Evolutionary conservation across 2,329 filamentous ascomycete species (phyloP).

Genomic region (Endothia cerciana): DNA sequence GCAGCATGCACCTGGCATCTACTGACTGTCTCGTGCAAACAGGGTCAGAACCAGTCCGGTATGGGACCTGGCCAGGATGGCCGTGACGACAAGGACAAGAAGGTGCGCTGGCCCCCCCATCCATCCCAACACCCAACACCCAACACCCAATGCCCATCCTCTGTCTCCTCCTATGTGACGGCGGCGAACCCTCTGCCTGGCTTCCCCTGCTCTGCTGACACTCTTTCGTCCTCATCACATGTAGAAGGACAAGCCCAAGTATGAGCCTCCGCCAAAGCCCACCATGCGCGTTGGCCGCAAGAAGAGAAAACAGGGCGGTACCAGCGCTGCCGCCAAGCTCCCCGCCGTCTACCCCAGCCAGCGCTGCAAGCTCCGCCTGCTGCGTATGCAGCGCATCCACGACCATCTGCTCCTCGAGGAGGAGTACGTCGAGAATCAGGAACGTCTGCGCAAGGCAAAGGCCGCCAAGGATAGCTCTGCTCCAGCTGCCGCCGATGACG

Average conservation of each 20-base stretch:
- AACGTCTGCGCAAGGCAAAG: conserved; percentile 92
- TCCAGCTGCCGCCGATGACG: conserved; percentile 71
- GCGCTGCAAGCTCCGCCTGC: conserved; percentile 93
- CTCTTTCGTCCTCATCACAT: conserved; percentile 17
- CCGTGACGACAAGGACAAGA: conserved; percentile 90
- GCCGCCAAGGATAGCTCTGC: conserved; percentile 71
- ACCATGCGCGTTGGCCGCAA: conserved; percentile 96
- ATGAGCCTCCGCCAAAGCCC: conserved; percentile 95
- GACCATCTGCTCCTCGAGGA: conserved; percentile 96
- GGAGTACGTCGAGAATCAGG: conserved; percentile 99
- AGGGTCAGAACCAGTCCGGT: conserved; percentile 87
- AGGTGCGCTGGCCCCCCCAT: conserved; percentile 57
- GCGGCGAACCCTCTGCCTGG: not conserved
- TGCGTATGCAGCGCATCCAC: conserved; percentile 98
- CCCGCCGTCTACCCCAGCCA: conserved; percentile 93
- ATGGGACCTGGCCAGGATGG: conserved; percentile 75
- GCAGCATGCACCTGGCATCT: not conserved
- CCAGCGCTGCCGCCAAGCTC: conserved; percentile 92
- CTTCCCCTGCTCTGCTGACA: conserved; percentile 18
- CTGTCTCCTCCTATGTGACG: conserved; percentile 3
- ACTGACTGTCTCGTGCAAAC: conserved; percentile 30
- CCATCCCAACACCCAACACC: too few relatives aligned
- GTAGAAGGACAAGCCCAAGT: conserved; percentile 99
- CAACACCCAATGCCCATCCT: too few relatives aligned
- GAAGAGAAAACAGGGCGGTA: conserved; percentile 95